Conservation (phyloP, 164 flowering plant species). For the Euptelea pleiosperma region DNA sequence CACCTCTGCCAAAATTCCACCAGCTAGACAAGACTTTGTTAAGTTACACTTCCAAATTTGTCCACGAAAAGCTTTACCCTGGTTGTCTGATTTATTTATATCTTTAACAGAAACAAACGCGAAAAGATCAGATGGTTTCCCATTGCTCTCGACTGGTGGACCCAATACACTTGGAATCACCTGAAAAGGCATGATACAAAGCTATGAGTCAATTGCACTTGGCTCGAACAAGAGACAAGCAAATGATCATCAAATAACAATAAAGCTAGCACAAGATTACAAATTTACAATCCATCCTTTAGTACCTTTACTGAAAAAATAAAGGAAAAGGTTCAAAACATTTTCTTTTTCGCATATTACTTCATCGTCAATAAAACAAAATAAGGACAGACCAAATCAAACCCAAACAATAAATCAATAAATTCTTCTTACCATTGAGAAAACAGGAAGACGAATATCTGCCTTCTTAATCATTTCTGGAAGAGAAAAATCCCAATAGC, state of each 20-base stretch:
- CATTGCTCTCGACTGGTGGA: constrained; percentile 23
- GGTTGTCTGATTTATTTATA: constrained; percentile 14
- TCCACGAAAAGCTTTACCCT: constrained; percentile 28
- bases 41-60: constrained; percentile 67
- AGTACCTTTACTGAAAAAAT: no score
- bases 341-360: neutral
- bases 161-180: constrained; percentile 64
- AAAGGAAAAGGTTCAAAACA: no score
- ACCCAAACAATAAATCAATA: neutral
- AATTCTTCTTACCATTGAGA: constrained; percentile 62
- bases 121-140: constrained; percentile 35
- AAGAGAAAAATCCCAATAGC: constrained; percentile 86
- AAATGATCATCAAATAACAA: no score
- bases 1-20: constrained; percentile 71
- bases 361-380: neutral
- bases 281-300: no score
- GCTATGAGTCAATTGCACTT: neutral
- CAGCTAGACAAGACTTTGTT: constrained; percentile 44
- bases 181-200: constrained; percentile 34
- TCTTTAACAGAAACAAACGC: constrained; percentile 68
- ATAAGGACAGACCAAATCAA: neutral
- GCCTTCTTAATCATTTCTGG: constrained; percentile 69
- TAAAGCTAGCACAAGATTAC: no score
- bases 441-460: constrained; percentile 51
- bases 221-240: neutral